Evolutionary conservation across 2,329 filamentous ascomycete species (phyloP), one percentile per base, ranked within the genome.

Genomic region (Paracoccidioides lutzii): DNA sequence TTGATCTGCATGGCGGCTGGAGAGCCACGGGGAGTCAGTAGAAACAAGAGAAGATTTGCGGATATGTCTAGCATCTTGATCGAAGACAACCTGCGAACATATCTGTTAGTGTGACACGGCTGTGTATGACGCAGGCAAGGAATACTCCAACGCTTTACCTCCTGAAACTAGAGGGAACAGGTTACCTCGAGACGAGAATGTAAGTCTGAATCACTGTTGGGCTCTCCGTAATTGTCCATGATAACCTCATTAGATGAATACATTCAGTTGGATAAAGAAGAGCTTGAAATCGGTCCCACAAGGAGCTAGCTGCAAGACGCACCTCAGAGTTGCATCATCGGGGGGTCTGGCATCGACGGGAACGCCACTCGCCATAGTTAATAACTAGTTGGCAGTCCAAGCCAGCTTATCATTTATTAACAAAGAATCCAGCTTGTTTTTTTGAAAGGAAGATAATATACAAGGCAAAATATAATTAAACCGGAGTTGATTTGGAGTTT

Each of bases 41-140:
- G 70, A 69, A 38, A 78, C 78, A 22, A 84, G 71, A 3, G 81
- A 84, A 22, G 81, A 81, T 69, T 81, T 81, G 62, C 81, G 78
- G 55, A 81, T 77, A 59, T 78, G 77, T 50, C 67, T 71, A 57
- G 66, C 72, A 55, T 77, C 75, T 48, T 55, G 52, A 32, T 51
- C 53, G 42, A 61, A 60, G 41, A 57, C 54, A 49, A 84, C 80
- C 78, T 83, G 14, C 15, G 51, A 28, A 45, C 44, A 37, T n/a
- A 35, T 8, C 54, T 30, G 58, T 42, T 10, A 54, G 41, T 33
- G 52, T 48, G 7, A 10, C 14, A n/a, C 50, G 44, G 46, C 12
- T 3, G 14, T 45, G 33, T 30, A n/a, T 45, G 37, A 12, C 14
- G 45, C 15, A 14, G 33, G 22, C 22, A 22, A 41, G 9, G 7